Base-by-base conservation (phyloP, 2,329 filamentous ascomycete species). In the Cordyceps farinosa region DNA sequence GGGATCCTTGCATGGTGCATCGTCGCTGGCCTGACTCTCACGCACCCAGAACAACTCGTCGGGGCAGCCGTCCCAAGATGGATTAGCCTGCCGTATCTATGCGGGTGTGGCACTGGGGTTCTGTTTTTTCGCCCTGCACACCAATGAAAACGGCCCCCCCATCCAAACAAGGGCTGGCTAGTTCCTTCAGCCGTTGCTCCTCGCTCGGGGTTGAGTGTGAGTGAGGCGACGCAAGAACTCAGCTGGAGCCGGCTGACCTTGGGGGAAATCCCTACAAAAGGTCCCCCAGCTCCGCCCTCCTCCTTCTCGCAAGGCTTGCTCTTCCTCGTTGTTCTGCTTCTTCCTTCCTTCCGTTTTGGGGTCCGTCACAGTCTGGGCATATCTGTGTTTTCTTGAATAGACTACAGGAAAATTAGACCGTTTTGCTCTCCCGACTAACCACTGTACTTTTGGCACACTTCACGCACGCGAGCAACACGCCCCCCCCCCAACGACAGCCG, bases 201-300 rank as follows among this genome's bases (percentile, higher is more conserved):
- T 27, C 15, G 11, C 15, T 29, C 15, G 30, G 42, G 27, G 38
- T 9, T 34, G 22, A 22, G 22, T 22, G 22, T 22, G 22, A 22
- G n/a, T 50, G 45, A 58, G 55, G 55, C 55, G 55, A 48, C 32
- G 40, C 55, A 58, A 38, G 47, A 50, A 9, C 22, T 50, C 55
- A 58, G 55, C 55, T 58, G 55, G 40, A 55, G 22, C 22, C 27
- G 4, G 13, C 30, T 22, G 34, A 32, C 4, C 45, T n/a, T 42
- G 7, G 32, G 30, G 44, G 15, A 50, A 54, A 40, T 40, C 32
- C 47, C 55, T 58, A 58, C 55, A 58, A 58, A 58, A 58, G 44
- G 55, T 51, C 36, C 48, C 29, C 42, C 15, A 27, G 30, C 54
- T 52, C 57, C 22, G 6, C 57, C 47, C 27, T 60, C 57, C 48